Evolutionary conservation across 2,329 filamentous ascomycete species (phyloP), one percentile per base, ranked within the genome.

Genomic region (Alternaria incomplexa): DNA sequence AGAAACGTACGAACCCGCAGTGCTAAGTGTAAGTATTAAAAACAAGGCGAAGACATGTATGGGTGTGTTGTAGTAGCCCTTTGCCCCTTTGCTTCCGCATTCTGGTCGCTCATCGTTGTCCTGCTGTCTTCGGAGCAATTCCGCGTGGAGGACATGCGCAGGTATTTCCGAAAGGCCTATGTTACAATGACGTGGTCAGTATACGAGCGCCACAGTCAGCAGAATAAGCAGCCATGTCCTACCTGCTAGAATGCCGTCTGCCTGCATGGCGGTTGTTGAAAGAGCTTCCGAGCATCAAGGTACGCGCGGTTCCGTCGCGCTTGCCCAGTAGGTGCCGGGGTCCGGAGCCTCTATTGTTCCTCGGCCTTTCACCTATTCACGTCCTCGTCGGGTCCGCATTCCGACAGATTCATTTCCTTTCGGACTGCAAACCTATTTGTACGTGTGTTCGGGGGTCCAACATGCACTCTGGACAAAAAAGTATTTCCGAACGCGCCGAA

Each of bases 41-140:
- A 88, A 75, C 64, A 89, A 77, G n/a, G 87, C 87, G 69, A 84
- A 81, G 58, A 89, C 85, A 75, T 89, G 87, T 43, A 86, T 76
- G 5, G 83, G 78, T 22, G 85, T 85, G 73, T 88, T 87, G 73
- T 89, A 89, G 62, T 76, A 72, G 20, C 82, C 84, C 56, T 77
- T 80, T 13, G 64, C 73, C 23, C 78, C 76, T 46, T 81, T 82
- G n/a, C 84, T 85, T 25, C 86, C 86, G 73, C 87, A 88, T 46
- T 77, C 68, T n/a, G 86, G 86, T 43, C 76, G 77, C 40, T 73
- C 75, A 58, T 81, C 78, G n/a, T 72, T 72, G 36, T 66, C 50
- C 55, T 81, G 77, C 70, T 85, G 81, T 73, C 86, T 79, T 70
- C 85, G 80, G 57, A 75, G 76, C 32, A 88, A 77, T 76, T 87